Evolutionary conservation across 208 protist species (phyloP), one percentile per base, ranked within the genome.

Genomic region (Leishmania braziliensis): DNA sequence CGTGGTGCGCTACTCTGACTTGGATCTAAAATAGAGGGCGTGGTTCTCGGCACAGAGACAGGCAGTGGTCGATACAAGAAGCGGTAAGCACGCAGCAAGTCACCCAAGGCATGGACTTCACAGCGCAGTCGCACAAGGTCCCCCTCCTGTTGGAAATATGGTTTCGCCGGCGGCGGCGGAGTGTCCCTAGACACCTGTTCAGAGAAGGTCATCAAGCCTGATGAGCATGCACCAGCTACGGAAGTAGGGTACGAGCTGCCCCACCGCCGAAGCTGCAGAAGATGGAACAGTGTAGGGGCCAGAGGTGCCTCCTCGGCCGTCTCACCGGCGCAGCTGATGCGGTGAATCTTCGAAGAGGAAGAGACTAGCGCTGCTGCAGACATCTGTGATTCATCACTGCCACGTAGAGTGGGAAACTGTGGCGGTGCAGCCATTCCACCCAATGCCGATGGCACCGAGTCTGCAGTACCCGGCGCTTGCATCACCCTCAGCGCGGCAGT

Each of bases 261-360:
- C 5, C 58, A 63, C 2, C 69, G 81, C 58, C 68, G 77, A 39
- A 85, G 54, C 53, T 85, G 81, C 23, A 85, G 81, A 68, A 85
- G 71, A 46, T 69, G 14, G 53, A 81, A 81, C 8, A 85, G 70
- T 4, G 9, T 53, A 43, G 36, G 18, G 23, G 77, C 81, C 53
- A 78, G 51, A 39, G 54, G 50, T 5, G 10, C 12, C 23, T 29
- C 72, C 6, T 46, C 77, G 39, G 20, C 51, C 12, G 43, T 58
- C n/a, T 60, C 51, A 14, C 26, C 48, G 48, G 39, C 9, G 48
- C 70, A 23, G 70, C 70, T 18, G n/a, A 26, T 48, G 26, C 48
- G 16, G 58, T 36, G 36, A 53, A 39, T 48, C 8, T 6, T 62
- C 16, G 71, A 48, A 16, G 53, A 53, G 18, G 63, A 39, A 1